Evolutionary conservation across 208 protist genomes (phyloP).

Genomic region (Crithidia acanthocephali): DNA sequence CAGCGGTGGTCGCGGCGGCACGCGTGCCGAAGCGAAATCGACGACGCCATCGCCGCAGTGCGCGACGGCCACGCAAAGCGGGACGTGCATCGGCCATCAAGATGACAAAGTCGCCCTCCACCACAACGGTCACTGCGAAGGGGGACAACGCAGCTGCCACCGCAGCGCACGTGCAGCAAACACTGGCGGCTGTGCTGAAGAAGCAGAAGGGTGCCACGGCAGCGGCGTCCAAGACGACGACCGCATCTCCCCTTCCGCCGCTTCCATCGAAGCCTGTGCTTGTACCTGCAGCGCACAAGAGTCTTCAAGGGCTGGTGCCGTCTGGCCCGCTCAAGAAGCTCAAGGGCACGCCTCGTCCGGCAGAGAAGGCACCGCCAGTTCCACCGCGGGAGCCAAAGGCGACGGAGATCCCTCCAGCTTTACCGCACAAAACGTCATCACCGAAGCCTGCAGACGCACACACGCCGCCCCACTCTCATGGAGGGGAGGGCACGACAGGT

Average conservation of each 20-base stretch:
- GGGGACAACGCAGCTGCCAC: not conserved
- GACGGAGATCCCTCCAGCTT: not conserved
- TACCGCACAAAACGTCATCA: no score
- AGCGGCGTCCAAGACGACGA: not conserved
- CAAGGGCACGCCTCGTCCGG: not conserved
- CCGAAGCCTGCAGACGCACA: no score
- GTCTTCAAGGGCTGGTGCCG: conserved; percentile 21
- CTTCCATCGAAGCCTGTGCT: not conserved
- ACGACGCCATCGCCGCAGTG: conserved; percentile 16
- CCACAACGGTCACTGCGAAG: not conserved
- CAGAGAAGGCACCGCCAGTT: not conserved
- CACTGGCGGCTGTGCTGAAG: not conserved
- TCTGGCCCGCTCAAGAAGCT: conserved; percentile 22
- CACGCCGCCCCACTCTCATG: no score
- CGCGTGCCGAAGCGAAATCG: conserved; percentile 22
- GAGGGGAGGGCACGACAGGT: no score
- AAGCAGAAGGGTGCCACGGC: not conserved
- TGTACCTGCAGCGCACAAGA: conserved; percentile 15
- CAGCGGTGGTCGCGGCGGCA: conserved; percentile 9
- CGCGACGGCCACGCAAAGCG: conserved; percentile 9
- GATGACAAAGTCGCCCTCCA: not conserved
- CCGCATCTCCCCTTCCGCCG: no score
- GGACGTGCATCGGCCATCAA: not conserved
- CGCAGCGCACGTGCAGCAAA: not conserved
- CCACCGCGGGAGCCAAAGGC: not conserved